phyloP scores from a whole-genome alignment of 2,329 filamentous ascomycete genomes.

The Fusarium devonianum region DNA sequence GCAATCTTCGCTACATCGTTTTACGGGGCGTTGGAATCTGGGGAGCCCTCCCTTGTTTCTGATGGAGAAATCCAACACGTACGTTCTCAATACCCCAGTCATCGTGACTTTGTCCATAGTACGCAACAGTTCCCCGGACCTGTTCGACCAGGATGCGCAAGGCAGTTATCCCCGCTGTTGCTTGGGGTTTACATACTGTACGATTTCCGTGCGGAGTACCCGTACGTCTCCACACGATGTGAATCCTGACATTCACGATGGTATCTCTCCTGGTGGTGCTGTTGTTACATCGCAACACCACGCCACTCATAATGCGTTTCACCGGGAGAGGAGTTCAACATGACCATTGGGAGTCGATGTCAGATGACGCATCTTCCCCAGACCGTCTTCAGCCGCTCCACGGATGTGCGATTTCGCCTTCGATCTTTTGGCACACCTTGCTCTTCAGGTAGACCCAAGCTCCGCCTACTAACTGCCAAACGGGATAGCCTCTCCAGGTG shows the following conservation, averaged over 20 bases:
- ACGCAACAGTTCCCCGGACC: constrained; percentile 19
- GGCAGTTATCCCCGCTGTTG: constrained; percentile 9
- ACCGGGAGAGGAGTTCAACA: constrained; percentile 7
- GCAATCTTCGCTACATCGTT: no score
- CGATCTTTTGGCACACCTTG: constrained; percentile 20
- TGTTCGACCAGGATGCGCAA: constrained; percentile 3
- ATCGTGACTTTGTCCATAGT: constrained; percentile 31
- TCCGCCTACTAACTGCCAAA: constrained; percentile 12
- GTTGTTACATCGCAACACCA: constrained; percentile 7
- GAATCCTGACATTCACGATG: constrained; percentile 8
- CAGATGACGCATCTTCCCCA: background rate
- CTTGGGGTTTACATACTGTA: constrained; percentile 15
- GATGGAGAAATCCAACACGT: constrained; percentile 13
- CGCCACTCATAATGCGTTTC: background rate
- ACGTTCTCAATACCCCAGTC: constrained; percentile 16
- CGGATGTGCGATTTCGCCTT: constrained; percentile 20
- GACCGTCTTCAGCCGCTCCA: background rate
- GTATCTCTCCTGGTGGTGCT: background rate
- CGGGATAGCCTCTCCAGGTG: constrained; percentile 19
- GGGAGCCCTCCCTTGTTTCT: constrained; percentile 11
- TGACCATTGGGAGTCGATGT: background rate
- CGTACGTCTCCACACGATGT: background rate
- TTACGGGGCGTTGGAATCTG: no score
- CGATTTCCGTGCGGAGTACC: constrained; percentile 10
- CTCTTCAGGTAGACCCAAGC: constrained; percentile 17